Evolutionary conservation across 2,329 filamentous ascomycete genomes (phyloP).

Genomic region (Helotiales sp.): DNA sequence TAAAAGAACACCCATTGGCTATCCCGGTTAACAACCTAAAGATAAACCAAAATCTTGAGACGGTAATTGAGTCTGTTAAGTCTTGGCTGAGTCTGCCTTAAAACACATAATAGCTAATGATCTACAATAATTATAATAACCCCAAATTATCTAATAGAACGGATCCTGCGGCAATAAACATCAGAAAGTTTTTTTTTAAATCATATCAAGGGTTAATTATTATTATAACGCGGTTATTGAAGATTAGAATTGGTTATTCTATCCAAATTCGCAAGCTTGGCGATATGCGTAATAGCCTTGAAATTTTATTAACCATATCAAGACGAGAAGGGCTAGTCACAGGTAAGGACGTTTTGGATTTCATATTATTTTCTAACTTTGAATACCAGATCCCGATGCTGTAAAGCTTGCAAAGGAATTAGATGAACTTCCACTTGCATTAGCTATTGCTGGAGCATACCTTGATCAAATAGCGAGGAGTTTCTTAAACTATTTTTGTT

Average conservation of each 20-base stretch:
- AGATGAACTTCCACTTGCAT: slow-evolving; percentile 16
- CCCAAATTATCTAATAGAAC: slow-evolving; percentile 2
- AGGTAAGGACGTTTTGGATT: slow-evolving; percentile 16
- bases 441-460: slow-evolving; percentile 20
- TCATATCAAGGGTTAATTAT: slow-evolving; percentile 22
- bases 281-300: slow-evolving; percentile 14
- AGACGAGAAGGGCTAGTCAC: slow-evolving; percentile 1
- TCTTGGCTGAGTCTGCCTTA: slow-evolving; percentile 14
- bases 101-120: slow-evolving; percentile 21
- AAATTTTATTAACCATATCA: slow-evolving; percentile 18
- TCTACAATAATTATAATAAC: slow-evolving; percentile 22
- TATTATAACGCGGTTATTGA: slow-evolving; percentile 18
- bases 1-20: slow-evolving; percentile 11
- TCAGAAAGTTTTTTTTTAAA: slow-evolving; percentile 16
- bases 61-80: slow-evolving; percentile 9
- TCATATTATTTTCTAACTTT: slow-evolving; percentile 1
- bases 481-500: slow-evolving; percentile 15
- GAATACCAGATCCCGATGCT: slow-evolving; percentile 9
- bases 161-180: slow-evolving; percentile 11
- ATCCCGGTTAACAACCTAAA: background rate
- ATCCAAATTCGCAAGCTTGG: slow-evolving; percentile 19
- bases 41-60: slow-evolving; percentile 18
- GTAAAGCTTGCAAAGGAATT: slow-evolving; percentile 17
- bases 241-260: slow-evolving; percentile 8
- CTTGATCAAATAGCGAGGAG: slow-evolving; percentile 11